Percentiles rank a stretch among this genome's conserved stretches.
Evolutionary conservation across 225 moss, liverwort and hornwort genomes (phyloP).

Genomic region (Physcomitrellopsis africana): DNA sequence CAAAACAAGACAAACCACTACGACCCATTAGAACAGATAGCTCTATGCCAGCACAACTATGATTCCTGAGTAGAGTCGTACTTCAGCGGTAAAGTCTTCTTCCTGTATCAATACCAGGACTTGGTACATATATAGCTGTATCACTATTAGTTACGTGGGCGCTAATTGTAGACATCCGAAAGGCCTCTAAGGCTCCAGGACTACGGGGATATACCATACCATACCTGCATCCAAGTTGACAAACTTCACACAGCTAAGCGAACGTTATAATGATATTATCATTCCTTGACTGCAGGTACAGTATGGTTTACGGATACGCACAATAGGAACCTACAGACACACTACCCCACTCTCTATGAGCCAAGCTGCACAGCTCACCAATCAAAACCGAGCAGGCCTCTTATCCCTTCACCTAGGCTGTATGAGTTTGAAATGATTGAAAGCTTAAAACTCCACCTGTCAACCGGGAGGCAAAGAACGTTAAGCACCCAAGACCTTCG

Average conservation of each 20-base stretch:
- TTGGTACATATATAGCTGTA: constrained; percentile 10
- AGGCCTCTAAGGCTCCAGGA: constrained; percentile 35
- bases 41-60: constrained; percentile 11
- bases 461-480: constrained; percentile 98
- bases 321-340: constrained; percentile 54
- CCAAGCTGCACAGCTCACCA: constrained; percentile 99
- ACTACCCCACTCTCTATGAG: constrained; percentile 93
- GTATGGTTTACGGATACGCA: constrained; percentile 37
- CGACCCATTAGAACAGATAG: constrained; percentile 15
- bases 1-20: constrained; percentile 40
- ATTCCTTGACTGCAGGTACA: constrained; percentile 42
- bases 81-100: constrained; percentile 9
- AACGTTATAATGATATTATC: constrained; percentile 29
- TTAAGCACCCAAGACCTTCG: constrained; percentile 85
- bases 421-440: constrained; percentile 89
- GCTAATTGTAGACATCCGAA: constrained; percentile 27
- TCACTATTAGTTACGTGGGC: constrained; percentile 20
- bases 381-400: constrained; percentile 94
- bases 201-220: constrained; percentile 37
- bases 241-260: constrained; percentile 25
- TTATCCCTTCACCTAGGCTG: constrained; percentile 99
- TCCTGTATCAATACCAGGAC: constrained; percentile 21
- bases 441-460: constrained; percentile 99
- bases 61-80: constrained; percentile 31
- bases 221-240: constrained; percentile 51